These are phyloP conservation scores for Kokia cookei DNA, from an alignment of 441 rosid species.

Conservation along the genomic window DNA sequence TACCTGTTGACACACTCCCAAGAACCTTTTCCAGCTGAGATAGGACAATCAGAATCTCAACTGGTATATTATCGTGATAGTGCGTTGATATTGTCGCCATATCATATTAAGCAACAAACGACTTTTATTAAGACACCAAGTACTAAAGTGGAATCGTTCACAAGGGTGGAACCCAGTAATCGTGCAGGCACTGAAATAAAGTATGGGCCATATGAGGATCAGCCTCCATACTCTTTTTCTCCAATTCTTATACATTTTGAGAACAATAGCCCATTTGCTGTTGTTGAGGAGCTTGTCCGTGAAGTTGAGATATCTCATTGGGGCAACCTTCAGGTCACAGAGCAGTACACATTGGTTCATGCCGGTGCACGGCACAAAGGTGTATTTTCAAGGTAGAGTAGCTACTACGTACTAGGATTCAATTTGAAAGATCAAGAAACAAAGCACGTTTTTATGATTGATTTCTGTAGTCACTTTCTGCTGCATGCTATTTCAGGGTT, in stretches of 20 bases:
- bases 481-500: constrained; percentile 58
- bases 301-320: constrained; percentile 98
- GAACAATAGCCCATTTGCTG: constrained; percentile 94
- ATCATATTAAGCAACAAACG: constrained; percentile 67
- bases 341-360: constrained; percentile 76
- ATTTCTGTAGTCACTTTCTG: constrained; percentile 10
- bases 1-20: constrained; percentile 72
- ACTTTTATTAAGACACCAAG: constrained; percentile 79
- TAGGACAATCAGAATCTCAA: constrained; percentile 89
- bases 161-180: constrained; percentile 74
- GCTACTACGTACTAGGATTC: neutral
- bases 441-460: neutral
- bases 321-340: constrained; percentile 95
- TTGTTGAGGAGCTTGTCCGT: constrained; percentile 96
- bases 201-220: constrained; percentile 91
- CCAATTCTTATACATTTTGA: constrained; percentile 83
- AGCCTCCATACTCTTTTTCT: constrained; percentile 58
- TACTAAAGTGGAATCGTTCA: constrained; percentile 78
- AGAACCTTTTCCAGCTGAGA: constrained; percentile 93
- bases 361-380: constrained; percentile 97
- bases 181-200: constrained; percentile 68
- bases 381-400: constrained; percentile 78
- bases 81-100: constrained; percentile 72
- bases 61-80: constrained; percentile 80
- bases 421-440: neutral